phyloP scores from a whole-genome alignment of 202 grass and related monocot genomes.

The Zoysia matrella region DNA sequence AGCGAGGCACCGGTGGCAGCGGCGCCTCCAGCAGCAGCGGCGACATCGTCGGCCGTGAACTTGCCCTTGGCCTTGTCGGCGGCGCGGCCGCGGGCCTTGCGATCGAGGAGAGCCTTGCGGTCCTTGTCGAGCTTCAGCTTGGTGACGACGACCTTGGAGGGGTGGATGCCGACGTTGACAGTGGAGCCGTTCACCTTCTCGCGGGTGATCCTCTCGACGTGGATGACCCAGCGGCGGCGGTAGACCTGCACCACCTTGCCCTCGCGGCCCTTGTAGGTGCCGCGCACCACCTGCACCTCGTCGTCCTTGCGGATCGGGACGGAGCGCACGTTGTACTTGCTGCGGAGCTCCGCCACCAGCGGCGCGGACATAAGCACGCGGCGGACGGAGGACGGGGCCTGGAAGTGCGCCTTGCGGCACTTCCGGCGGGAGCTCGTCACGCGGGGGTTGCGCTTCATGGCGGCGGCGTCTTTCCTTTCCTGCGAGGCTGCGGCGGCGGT shows the following conservation, averaged over 20 bases:
- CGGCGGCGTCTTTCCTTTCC: conserved; percentile 23
- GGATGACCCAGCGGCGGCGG: conserved; percentile 96
- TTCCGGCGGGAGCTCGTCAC: too few species aligned
- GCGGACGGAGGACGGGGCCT: conserved; percentile 83
- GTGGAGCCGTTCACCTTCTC: conserved; percentile 64
- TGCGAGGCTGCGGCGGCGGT: conserved; percentile 21
- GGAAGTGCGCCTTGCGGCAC: too few species aligned
- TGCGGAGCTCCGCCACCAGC: conserved; percentile 80
- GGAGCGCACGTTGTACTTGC: conserved; percentile 94
- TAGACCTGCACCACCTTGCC: conserved; percentile 96
- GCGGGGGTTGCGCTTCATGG: conserved; percentile 71
- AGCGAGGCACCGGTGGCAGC: too few species aligned
- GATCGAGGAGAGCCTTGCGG: conserved; percentile 85
- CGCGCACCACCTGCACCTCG: conserved; percentile 92
- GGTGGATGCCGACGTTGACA: conserved; percentile 76
- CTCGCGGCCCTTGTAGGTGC: conserved; percentile 92
- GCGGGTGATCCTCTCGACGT: conserved; percentile 89
- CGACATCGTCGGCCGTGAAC: too few species aligned
- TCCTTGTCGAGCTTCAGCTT: conserved; percentile 99
- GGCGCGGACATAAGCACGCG: conserved; percentile 90
- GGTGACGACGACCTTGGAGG: conserved; percentile 76
- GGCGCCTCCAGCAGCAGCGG: too few species aligned
- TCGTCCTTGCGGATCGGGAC: conserved; percentile 92
- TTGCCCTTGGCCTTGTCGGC: neutral
- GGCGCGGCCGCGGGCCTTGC: conserved; percentile 85